Evolutionary conservation across 2,329 filamentous ascomycete species (phyloP).

Genomic region (Colletotrichum phormii): DNA sequence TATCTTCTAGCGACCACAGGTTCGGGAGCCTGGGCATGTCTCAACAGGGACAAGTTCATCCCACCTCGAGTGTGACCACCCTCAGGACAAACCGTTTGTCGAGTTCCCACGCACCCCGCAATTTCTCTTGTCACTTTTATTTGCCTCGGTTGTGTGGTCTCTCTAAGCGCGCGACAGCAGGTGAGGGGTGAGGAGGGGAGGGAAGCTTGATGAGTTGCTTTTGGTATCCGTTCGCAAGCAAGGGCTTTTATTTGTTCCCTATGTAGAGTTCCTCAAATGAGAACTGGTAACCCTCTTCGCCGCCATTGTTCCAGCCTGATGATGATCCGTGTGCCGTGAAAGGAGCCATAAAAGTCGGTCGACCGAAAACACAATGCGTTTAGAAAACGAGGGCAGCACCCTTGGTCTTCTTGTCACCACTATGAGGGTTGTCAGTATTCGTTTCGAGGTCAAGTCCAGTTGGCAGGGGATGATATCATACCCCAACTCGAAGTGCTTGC

Average conservation of each 20-base stretch:
- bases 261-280: conserved; percentile 57
- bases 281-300: conserved; percentile 60
- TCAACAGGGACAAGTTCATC: conserved; percentile 19
- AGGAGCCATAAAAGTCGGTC: conserved; percentile 40
- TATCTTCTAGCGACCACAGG: conserved; percentile 25
- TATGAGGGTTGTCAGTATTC: conserved; percentile 51
- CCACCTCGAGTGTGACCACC: conserved; percentile 24
- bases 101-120: conserved; percentile 1
- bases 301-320: conserved; percentile 56
- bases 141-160: conserved; percentile 1
- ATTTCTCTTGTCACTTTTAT: conserved; percentile 32
- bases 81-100: conserved; percentile 29
- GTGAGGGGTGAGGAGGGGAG: conserved; percentile 3
- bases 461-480: conserved; percentile 60
- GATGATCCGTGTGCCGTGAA: conserved; percentile 41
- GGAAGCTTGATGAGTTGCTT: conserved; percentile 24
- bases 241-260: conserved; percentile 55
- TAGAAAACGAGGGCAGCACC: conserved; percentile 99
- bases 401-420: conserved; percentile 99
- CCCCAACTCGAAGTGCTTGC: conserved; percentile 99
- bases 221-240: conserved; percentile 37
- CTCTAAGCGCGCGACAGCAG: conserved; percentile 21
- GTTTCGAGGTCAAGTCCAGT: not conserved
- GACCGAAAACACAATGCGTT: conserved; percentile 61
- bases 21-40: not conserved